phyloP scores from a whole-genome alignment of 257 asterid genomes.

The Solanum rostratum region DNA sequence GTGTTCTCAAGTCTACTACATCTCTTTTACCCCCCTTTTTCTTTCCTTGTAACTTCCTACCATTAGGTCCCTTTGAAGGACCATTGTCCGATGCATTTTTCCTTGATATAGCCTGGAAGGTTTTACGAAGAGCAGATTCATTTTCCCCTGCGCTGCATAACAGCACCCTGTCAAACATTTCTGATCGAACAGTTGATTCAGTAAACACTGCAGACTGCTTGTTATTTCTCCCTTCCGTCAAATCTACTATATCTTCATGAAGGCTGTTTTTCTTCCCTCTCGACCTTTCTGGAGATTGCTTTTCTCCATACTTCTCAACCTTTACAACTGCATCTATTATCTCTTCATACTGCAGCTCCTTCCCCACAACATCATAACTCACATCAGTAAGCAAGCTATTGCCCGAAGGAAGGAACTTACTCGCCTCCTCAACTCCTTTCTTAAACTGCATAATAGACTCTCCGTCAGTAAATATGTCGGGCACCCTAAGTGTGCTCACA shows the following conservation, averaged over 20 bases:
- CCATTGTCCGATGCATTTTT: background rate
- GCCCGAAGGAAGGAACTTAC: constrained; percentile 45
- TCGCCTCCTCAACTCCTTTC: constrained; percentile 61
- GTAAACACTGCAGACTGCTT: constrained; percentile 1
- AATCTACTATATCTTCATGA: constrained; percentile 22
- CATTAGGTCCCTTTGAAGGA: background rate
- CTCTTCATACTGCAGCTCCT: constrained; percentile 9
- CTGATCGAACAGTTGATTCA: background rate
- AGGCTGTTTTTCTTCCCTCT: constrained; percentile 58
- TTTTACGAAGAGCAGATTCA: constrained; percentile 1
- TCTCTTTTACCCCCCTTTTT: background rate
- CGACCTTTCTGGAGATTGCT: constrained; percentile 11
- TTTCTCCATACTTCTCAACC: constrained; percentile 10
- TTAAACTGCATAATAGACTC: constrained; percentile 44
- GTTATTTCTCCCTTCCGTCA: background rate
- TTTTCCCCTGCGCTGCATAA: background rate
- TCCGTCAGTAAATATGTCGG: constrained; percentile 32
- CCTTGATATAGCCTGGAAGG: background rate
- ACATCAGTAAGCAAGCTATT: constrained; percentile 16
- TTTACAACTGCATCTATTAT: constrained; percentile 7
- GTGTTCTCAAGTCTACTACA: constrained; percentile 1
- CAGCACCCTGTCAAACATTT: constrained; percentile 5
- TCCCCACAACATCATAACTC: constrained; percentile 6
- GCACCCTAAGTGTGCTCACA: constrained; percentile 24
- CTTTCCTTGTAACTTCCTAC: background rate